Conservation (phyloP, 345 rosid genomes). For the Eucalyptus lansdowneana region DNA sequence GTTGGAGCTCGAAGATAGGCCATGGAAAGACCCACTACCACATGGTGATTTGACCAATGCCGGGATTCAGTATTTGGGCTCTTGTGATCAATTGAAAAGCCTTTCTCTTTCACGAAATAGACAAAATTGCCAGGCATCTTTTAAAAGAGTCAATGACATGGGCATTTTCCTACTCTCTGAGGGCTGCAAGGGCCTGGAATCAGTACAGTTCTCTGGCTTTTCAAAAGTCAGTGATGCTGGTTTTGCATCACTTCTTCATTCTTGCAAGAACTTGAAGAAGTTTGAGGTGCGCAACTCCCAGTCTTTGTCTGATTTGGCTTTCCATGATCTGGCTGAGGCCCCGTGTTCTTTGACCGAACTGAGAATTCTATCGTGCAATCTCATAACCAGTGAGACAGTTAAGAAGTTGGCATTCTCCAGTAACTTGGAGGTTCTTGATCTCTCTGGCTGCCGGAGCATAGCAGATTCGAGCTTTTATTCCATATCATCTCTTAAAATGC, state of each 20-base stretch:
- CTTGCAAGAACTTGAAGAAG: slow-evolving; percentile 37
- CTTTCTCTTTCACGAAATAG: slow-evolving; percentile 43
- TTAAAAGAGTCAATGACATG: slow-evolving; percentile 58
- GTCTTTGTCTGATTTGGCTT: slow-evolving; percentile 53
- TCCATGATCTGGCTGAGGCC: slow-evolving; percentile 37
- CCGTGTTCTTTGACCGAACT: slow-evolving; percentile 45
- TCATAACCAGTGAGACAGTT: slow-evolving; percentile 66
- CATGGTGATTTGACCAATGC: slow-evolving; percentile 32
- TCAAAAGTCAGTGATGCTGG: slow-evolving; percentile 70
- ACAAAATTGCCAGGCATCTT: slow-evolving; percentile 30
- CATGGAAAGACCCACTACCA: slow-evolving; percentile 18
- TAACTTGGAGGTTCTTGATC: slow-evolving; percentile 49
- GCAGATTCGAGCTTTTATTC: slow-evolving; percentile 42
- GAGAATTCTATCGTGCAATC: slow-evolving; percentile 35
- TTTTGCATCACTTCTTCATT: slow-evolving; percentile 47
- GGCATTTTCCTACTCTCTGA: slow-evolving; percentile 58
- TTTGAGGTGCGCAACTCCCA: slow-evolving; percentile 49
- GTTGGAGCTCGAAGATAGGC: slow-evolving; percentile 62
- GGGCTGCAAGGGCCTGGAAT: slow-evolving; percentile 42
- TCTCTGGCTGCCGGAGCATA: slow-evolving; percentile 52
- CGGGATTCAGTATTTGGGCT: slow-evolving; percentile 41
- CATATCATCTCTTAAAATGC: slow-evolving; percentile 23
- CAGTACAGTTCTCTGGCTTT: slow-evolving; percentile 45
- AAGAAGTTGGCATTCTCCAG: slow-evolving; percentile 33
- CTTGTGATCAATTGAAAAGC: slow-evolving; percentile 22